phyloP scores from a whole-genome alignment of 2,329 filamentous ascomycete genomes.

The Onygena corvina region DNA sequence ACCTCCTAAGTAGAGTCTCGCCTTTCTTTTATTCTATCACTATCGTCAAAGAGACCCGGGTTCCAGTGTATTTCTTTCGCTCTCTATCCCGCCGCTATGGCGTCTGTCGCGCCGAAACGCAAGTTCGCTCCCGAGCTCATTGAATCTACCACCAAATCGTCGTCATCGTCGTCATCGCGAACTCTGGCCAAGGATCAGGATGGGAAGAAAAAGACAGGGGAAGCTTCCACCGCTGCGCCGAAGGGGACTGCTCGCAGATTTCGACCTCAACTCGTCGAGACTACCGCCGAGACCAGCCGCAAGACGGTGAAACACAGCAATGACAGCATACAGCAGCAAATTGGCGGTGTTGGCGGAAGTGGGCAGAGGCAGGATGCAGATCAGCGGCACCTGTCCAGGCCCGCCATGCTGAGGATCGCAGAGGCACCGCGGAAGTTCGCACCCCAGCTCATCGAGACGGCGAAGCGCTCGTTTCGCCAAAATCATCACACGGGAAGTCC shows the following conservation, averaged over 20 bases:
- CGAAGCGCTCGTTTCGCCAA: slow-evolving; percentile 55
- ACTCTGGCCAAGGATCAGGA: not conserved
- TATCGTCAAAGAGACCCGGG: not conserved
- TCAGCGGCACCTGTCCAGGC: slow-evolving; percentile 4
- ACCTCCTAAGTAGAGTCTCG: not conserved
- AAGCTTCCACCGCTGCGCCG: not conserved
- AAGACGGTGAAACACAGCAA: not conserved
- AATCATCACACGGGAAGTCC: slow-evolving; percentile 42
- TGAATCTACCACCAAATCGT: slow-evolving; percentile 13
- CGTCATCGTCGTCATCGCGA: slow-evolving; percentile 3
- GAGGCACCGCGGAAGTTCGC: slow-evolving; percentile 43
- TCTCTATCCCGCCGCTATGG: not conserved
- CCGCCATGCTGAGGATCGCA: not conserved
- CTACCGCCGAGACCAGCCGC: slow-evolving; percentile 10
- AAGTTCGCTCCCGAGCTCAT: slow-evolving; percentile 12
- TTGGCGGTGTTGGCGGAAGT: not conserved
- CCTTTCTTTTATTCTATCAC: not conserved
- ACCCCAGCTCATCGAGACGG: slow-evolving; percentile 71
- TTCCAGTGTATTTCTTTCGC: not conserved
- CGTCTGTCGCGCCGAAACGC: slow-evolving; percentile 7
- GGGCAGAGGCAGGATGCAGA: not conserved
- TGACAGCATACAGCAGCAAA: not conserved
- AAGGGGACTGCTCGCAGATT: slow-evolving; percentile 1
- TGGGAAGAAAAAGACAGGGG: not conserved
- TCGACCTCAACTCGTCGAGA: slow-evolving; percentile 11